Base-by-base conservation (phyloP, 257 asterid genomes). In the Pogostemon cablin region DNA sequence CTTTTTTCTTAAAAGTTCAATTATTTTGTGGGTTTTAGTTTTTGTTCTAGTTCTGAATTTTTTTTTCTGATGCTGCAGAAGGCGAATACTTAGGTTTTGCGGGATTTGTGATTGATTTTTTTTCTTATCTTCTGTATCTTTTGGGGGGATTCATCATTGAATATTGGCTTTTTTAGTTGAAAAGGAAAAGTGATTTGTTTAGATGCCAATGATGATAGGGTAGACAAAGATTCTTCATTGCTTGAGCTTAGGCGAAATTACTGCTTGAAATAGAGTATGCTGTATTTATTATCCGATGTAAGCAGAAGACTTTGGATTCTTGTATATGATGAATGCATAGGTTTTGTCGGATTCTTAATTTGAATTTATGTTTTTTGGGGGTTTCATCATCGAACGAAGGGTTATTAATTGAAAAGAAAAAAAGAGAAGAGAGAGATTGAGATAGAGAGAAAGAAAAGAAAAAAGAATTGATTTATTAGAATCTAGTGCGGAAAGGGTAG, bases 11-110 rank as follows among this genome's bases (percentile, higher is more conserved):
- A 60, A 55, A n/a, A 39, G 40, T 48, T 67, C 44, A 40, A 58
- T 77, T 84, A 15, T 15, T 44, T 2, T 56, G 69, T 74, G 76
- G 72, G 63, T 57, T 80, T 85, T 67, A 41, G 35, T 32, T 73
- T 20, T 69, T 74, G 42, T 68, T 71, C 20, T 76, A 72, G 32
- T 25, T 25, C 32, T 25, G 32, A 25, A 25, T 25, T 64, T 4
- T 65, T 60, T 17, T 25, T 40, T 62, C 49, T 38, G 5, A 9
- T 61, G 63, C 15, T 34, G 41, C 52, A 49, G 38, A 15, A 59
- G 53, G 62, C 46, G 32, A 59, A 60, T 65, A 7, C 32, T 37
- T 43, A 10, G 55, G 60, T 17, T 54, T 54, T 54, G 60, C 8
- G 5, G 60, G 38, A 54, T 17, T 54, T 54, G 32, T 54, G 8